Percentiles rank a stretch among this genome's conserved stretches.
Evolutionary conservation across 352 stramenopile species (phyloP).

Genomic region (Stramenopiles sp.): DNA sequence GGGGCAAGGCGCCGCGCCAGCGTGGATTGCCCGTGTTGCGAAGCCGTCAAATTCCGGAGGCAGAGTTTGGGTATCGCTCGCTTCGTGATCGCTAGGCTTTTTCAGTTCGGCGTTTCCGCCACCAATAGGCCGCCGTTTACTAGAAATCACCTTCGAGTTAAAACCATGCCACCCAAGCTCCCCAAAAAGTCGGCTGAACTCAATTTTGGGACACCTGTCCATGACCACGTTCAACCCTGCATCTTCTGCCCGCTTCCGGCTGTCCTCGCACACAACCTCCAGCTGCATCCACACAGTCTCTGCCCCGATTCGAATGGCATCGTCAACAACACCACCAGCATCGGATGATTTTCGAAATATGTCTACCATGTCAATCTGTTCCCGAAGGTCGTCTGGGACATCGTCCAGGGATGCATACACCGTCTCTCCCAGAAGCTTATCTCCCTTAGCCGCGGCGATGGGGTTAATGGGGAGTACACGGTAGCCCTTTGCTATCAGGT

Average conservation of each 20-base stretch:
- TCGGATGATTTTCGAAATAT: not conserved
- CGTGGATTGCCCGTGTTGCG: not conserved
- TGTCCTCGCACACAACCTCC: not conserved
- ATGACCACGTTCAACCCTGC: not conserved
- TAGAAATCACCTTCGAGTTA: not conserved
- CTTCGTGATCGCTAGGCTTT: too few relatives aligned
- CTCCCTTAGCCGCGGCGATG: not conserved
- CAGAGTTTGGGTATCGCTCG: not conserved
- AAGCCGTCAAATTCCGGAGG: not conserved
- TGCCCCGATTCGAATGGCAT: not conserved
- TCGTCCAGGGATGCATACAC: not conserved
- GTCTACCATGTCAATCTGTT: not conserved
- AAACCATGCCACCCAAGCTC: not conserved
- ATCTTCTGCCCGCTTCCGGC: not conserved
- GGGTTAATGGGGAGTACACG: not conserved
- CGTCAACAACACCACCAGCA: not conserved
- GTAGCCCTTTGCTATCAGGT: not conserved
- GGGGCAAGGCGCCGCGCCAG: not conserved
- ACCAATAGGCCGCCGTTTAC: not conserved
- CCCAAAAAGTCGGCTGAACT: constrained; percentile 2
- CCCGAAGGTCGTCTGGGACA: not conserved
- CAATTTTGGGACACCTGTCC: not conserved
- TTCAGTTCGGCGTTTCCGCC: not conserved
- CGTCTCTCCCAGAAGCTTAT: not conserved
- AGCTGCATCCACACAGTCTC: not conserved